Evolutionary conservation across 2,329 filamentous ascomycete species (phyloP).

Genomic region (Aotearoamyces nothofagi): DNA sequence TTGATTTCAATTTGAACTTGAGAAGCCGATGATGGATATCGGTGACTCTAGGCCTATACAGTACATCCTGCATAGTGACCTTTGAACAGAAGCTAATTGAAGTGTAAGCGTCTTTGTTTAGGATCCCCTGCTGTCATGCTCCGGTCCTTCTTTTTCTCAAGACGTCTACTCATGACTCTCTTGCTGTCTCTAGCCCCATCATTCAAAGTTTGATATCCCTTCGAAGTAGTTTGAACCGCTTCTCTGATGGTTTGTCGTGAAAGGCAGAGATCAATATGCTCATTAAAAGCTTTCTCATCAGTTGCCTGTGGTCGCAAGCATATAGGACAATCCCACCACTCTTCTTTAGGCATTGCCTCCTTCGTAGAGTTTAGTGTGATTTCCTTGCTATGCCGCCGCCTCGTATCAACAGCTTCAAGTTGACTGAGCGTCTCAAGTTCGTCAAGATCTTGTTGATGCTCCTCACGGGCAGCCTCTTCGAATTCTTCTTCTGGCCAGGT

Average conservation of each 20-base stretch:
- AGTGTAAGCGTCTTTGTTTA: no score
- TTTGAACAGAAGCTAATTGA: no score
- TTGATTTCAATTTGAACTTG: no score
- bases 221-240: constrained; percentile 41
- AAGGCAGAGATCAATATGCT: constrained; percentile 84
- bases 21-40: no score
- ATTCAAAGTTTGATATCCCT: no score
- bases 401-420: constrained; percentile 25
- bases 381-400: constrained; percentile 33
- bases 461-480: constrained; percentile 42
- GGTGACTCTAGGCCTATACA: no score
- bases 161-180: no score
- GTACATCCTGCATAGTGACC: no score
- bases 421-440: constrained; percentile 48
- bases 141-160: no score
- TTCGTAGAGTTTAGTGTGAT: constrained; percentile 28
- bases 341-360: constrained; percentile 18
- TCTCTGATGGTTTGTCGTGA: constrained; percentile 78
- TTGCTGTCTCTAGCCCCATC: no score
- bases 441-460: constrained; percentile 43
- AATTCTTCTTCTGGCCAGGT: constrained; percentile 54
- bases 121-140: no score
- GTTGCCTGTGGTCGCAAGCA: constrained; percentile 63
- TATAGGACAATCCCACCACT: constrained; percentile 77
- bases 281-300: constrained; percentile 68